phyloP scores from a whole-genome alignment of 2,329 filamentous ascomycete species.

The Aureobasidium sp. region DNA sequence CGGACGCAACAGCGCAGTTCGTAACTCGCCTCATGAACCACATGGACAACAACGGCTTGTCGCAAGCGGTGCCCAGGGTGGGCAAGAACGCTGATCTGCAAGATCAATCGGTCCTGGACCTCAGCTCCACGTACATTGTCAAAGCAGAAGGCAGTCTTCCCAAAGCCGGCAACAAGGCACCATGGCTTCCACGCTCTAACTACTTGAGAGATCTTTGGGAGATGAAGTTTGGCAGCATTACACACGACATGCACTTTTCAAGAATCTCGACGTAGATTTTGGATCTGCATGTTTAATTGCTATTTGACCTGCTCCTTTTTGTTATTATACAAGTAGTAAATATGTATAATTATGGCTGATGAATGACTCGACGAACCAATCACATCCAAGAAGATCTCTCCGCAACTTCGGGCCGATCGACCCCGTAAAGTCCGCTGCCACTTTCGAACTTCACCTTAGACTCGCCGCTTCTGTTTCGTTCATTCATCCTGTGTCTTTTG shows the following conservation, averaged over 20 bases:
- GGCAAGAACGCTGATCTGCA: constrained; percentile 30
- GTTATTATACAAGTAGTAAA: background rate
- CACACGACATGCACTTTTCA: constrained; percentile 29
- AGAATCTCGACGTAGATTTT: constrained; percentile 1
- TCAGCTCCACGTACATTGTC: constrained; percentile 45
- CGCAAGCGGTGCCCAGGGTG: constrained; percentile 37
- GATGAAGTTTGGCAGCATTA: constrained; percentile 34
- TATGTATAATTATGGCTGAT: background rate
- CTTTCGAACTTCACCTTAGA: background rate
- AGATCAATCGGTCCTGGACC: constrained; percentile 31
- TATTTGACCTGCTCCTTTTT: background rate
- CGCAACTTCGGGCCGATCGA: background rate
- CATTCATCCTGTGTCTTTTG: background rate
- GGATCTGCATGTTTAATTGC: background rate
- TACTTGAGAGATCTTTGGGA: constrained; percentile 37
- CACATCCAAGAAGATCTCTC: background rate
- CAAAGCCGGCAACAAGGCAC: constrained; percentile 36
- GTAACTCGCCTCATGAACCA: constrained; percentile 42
- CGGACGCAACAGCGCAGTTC: constrained; percentile 44
- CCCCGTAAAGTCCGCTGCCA: background rate
- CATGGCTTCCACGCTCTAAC: constrained; percentile 35
- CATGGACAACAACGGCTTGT: constrained; percentile 38
- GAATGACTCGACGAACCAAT: background rate
- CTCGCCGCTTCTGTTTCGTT: background rate
- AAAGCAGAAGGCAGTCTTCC: constrained; percentile 35